Evolutionary conservation across 2,329 filamentous ascomycete species (phyloP), one percentile per base, ranked within the genome.

Genomic region (Ascochyta koolunga): DNA sequence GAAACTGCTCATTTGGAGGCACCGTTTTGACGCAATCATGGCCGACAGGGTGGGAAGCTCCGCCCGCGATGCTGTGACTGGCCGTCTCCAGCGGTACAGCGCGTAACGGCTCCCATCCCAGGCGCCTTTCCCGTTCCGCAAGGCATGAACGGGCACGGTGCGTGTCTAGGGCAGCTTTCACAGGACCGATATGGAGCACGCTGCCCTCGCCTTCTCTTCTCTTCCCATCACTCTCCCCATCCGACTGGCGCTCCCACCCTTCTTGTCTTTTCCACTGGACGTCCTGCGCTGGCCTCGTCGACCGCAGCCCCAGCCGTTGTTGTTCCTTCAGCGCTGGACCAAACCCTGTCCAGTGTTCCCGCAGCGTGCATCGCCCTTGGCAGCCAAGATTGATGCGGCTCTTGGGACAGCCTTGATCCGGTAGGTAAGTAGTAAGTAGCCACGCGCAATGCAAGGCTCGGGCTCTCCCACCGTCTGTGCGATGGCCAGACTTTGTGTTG

Each of bases 371-470:
- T 54, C 51, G 45, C 46, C 44, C 64, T 66, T 66, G 62, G 62
- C 63, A 62, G 64, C 64, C 64, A 67, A 67, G 62, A 61, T 56
- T 38, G 40, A 50, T 65, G 57, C 58, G 57, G 60, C 61, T 66
- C 63, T 66, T 59, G 59, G 57, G 49, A 50, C 62, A 59, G 59
- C 50, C 59, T 61, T 65, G 45, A 52, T 50, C 43, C 56, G 62
- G 66, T 70, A 67, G 59, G 67, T 69, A 62, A 53, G 53, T 48
- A 58, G 67, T 70, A 62, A 54, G 56, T 50, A 54, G 59, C 45
- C 48, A 44, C 53, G 45, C 44, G 41, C 45, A 24, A 24, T 45
- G 29, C 45, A 33, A n/a, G 43, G 40, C 27, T 22, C 25, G 37
- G 46, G 29, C 29, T 40, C 38, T 51, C 32, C 27, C 42, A 29